A percentile compares a stretch with the other conserved stretches of the same genome.
Conservation (phyloP, 2,329 filamentous ascomycete species). For the Colletotrichum graminicola region DNA sequence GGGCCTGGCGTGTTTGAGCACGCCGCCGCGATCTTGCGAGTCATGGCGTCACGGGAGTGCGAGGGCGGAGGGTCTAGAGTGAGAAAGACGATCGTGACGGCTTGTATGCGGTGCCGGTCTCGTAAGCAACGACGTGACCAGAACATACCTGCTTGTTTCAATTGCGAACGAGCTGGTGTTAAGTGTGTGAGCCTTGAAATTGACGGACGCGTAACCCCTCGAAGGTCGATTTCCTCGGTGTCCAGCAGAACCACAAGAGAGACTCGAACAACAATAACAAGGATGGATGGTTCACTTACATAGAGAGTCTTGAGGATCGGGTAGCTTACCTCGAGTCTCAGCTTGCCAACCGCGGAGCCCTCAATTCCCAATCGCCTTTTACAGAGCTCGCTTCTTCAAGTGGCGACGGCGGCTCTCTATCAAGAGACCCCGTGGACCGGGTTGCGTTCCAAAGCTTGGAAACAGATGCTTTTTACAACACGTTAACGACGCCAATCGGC, state of each 20-base stretch:
- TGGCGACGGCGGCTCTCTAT: not conserved
- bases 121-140: constrained; percentile 43
- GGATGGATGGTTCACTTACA: constrained; percentile 43
- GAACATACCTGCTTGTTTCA: constrained; percentile 39
- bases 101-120: constrained; percentile 40
- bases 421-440: constrained; percentile 11
- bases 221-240: constrained; percentile 28
- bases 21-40: not conserved
- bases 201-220: constrained; percentile 34
- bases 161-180: constrained; percentile 36
- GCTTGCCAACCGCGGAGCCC: constrained; percentile 11
- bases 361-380: not conserved
- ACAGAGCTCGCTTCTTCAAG: not conserved
- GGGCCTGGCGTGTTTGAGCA: not conserved
- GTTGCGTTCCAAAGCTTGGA: constrained; percentile 2
- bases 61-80: constrained; percentile 33
- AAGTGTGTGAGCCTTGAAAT: constrained; percentile 39
- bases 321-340: constrained; percentile 45
- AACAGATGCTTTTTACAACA: not conserved
- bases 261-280: not conserved
- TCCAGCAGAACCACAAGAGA: not conserved
- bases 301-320: constrained; percentile 46
- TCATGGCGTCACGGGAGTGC: not conserved
- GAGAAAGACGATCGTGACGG: constrained; percentile 42
- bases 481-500: constrained; percentile 7